Percentiles rank a stretch among this genome's conserved stretches.
These are phyloP conservation scores for Pleurotus djamor DNA, from an alignment of 768 basidiomycete species.

Conservation along the genomic window DNA sequence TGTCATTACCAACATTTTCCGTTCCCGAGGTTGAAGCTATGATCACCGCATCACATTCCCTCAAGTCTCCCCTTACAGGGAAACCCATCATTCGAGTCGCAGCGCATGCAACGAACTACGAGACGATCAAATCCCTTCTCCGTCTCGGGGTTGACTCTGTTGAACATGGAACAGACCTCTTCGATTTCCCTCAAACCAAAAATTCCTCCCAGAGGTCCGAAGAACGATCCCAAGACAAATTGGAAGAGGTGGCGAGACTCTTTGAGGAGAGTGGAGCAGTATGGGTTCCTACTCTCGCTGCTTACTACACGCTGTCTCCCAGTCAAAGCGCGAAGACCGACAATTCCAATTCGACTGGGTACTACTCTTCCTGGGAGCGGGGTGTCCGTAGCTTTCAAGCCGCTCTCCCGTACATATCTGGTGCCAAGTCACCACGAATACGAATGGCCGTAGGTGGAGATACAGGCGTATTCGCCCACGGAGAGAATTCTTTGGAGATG, in stretches of 20 bases:
- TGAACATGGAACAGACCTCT: slow-evolving; percentile 49
- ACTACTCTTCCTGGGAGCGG: slow-evolving; percentile 31
- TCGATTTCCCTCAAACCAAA: slow-evolving; percentile 2
- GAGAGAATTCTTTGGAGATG: slow-evolving; percentile 59
- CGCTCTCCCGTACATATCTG: slow-evolving; percentile 41
- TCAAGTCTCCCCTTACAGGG: slow-evolving; percentile 46
- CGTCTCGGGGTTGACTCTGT: slow-evolving; percentile 47
- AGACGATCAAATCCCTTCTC: slow-evolving; percentile 29
- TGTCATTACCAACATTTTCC: slow-evolving; percentile 42
- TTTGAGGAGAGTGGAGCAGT: slow-evolving; percentile 25
- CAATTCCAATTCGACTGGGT: slow-evolving; percentile 7
- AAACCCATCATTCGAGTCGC: slow-evolving; percentile 39
- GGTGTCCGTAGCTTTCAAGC: slow-evolving; percentile 37
- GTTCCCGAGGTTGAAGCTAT: slow-evolving; percentile 42
- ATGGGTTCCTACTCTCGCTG: slow-evolving; percentile 62
- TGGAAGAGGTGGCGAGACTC: slow-evolving; percentile 20
- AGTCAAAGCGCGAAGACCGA: background rate
- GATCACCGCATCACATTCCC: slow-evolving; percentile 30
- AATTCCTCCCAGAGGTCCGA: slow-evolving; percentile 14
- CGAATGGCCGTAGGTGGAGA: slow-evolving; percentile 60
- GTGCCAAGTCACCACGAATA: slow-evolving; percentile 13
- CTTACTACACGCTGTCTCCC: slow-evolving; percentile 32
- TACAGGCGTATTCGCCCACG: slow-evolving; percentile 63
- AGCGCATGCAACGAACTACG: slow-evolving; percentile 43
- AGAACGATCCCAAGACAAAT: slow-evolving; percentile 8